A percentile compares a stretch with the other conserved stretches of the same genome.
Evolutionary conservation across 768 basidiomycete species (phyloP).

Genomic region (Collybia nuda): DNA sequence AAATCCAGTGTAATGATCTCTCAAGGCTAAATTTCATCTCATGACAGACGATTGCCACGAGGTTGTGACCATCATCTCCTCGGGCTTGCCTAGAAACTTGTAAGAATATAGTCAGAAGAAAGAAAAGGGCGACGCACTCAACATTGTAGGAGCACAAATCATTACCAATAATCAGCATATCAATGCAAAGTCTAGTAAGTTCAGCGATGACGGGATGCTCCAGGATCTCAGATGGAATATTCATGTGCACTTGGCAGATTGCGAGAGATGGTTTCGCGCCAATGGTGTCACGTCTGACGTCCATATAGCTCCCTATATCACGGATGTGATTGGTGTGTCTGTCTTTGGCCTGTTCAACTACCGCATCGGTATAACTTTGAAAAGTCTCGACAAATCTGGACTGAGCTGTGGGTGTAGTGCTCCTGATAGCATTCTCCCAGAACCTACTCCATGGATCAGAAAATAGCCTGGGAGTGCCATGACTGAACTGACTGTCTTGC

Average conservation of each 20-base stretch:
- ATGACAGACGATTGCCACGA: conserved; percentile 40
- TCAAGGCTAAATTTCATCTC: conserved; percentile 30
- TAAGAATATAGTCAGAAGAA: conserved; percentile 26
- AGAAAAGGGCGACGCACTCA: conserved; percentile 11
- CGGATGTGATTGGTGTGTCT: conserved; percentile 34
- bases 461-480: neutral
- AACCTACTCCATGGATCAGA: conserved; percentile 21
- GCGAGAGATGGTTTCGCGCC: conserved; percentile 51
- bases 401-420: conserved; percentile 11
- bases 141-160: conserved; percentile 16
- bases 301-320: conserved; percentile 53
- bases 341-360: conserved; percentile 42
- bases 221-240: conserved; percentile 53
- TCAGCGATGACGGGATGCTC: conserved; percentile 47
- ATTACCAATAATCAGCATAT: conserved; percentile 40
- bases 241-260: conserved; percentile 55
- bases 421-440: conserved; percentile 28
- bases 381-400: conserved; percentile 39
- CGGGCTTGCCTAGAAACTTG: conserved; percentile 36
- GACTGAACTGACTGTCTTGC: conserved; percentile 35
- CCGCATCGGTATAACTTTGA: conserved; percentile 39
- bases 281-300: conserved; percentile 52
- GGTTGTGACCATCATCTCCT: conserved; percentile 39
- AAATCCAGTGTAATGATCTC: conserved; percentile 36
- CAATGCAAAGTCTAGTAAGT: conserved; percentile 47